Conservation (phyloP, 1,284 basidiomycete species). For the Cerrena zonata region DNA sequence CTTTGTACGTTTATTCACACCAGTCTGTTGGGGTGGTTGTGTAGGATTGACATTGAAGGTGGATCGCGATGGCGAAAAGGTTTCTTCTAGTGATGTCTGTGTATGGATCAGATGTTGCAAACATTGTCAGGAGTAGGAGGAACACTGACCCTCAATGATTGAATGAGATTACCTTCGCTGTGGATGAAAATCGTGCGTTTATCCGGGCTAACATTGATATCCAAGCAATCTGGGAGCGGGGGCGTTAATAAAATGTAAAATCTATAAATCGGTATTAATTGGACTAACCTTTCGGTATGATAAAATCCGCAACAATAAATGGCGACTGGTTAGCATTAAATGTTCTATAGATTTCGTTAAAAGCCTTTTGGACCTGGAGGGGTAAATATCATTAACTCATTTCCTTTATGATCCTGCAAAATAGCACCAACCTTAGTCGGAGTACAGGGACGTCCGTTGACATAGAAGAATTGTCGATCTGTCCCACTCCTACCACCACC, state of each 20-base stretch:
- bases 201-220: slow-evolving; percentile 95
- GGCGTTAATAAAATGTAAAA: not conserved
- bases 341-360: slow-evolving; percentile 85
- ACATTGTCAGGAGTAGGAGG: not conserved
- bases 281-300: slow-evolving; percentile 70
- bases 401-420: not conserved
- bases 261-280: slow-evolving; percentile 17
- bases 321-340: slow-evolving; percentile 82
- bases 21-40: not conserved
- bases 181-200: slow-evolving; percentile 93
- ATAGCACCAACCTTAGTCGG: slow-evolving; percentile 55
- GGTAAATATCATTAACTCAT: not conserved
- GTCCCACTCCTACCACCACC: slow-evolving; percentile 71
- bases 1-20: not conserved
- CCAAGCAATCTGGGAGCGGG: slow-evolving; percentile 66
- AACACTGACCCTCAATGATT: slow-evolving; percentile 65
- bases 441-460: slow-evolving; percentile 89
- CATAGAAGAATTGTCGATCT: slow-evolving; percentile 90
- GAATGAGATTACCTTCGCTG: slow-evolving; percentile 78
- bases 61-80: slow-evolving; percentile 64
- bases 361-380: slow-evolving; percentile 75
- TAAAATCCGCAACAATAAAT: slow-evolving; percentile 79
- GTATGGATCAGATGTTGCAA: not conserved
- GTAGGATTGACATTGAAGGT: slow-evolving; percentile 52
- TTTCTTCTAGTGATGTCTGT: slow-evolving; percentile 53